Evolutionary conservation across 139 green algal species (phyloP), one percentile per base, ranked within the genome.

Genomic region (Chlamydomonas sp.): DNA sequence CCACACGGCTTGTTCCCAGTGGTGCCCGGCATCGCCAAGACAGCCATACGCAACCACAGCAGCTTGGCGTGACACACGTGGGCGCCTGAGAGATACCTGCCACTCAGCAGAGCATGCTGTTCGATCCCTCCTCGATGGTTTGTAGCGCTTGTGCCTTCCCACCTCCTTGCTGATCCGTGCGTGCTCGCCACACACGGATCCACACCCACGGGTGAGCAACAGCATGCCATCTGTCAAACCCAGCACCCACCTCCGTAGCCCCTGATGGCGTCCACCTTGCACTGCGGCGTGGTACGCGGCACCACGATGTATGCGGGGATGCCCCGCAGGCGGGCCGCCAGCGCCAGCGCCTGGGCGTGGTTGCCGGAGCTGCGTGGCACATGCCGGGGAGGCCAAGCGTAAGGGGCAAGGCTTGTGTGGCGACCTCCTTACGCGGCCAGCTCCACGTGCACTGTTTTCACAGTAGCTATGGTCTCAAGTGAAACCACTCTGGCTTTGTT

Each of bases 241-340:
- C 31, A 63, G 1, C 75, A 6, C 84, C 73, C 84, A 88, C 91
- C 95, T 61, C 93, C 94, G 83, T 96, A 96, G 7, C 59, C 85
- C 49, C 73, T 63, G 0, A 96, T 87, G 0, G 96, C 96, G 2
- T 94, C 91, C 31, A 94, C 67, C 90, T 98, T 98, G 89, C 86
- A 92, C 16, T 89, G 63, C 0, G 96, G 96, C 7, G 95, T 93
- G 84, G 92, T 90, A 1, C 57, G 18, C 0, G 96, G 96, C 79
- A 98, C 90, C 5, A 98, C 93, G 16, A 98, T 96, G 83, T 95
- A 72, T 0, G 95, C 94, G 0, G 93, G 89, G n/a, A 97, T 94
- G 67, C 93, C 92, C 0, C 93, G 83, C 87, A 95, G 64, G 49
- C 92, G 73, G 0, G 86, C 91, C 1, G 92, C 96, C 12, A 96